phyloP scores from a whole-genome alignment of 2,329 filamentous ascomycete species.

The Aspergillus carbonarius region DNA sequence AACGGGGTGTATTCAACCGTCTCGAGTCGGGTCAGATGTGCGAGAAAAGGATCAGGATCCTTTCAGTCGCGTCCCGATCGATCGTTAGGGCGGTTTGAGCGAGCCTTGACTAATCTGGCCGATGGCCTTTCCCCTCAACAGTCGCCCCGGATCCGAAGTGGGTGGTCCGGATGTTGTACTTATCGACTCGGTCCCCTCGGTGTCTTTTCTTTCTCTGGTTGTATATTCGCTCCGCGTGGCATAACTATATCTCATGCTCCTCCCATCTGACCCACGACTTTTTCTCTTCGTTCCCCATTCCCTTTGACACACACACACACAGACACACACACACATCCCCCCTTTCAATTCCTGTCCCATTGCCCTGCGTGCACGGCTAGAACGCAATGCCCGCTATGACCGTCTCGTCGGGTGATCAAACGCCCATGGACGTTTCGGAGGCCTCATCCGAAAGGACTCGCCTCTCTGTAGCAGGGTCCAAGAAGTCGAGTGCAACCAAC shows the following conservation, averaged over 20 bases:
- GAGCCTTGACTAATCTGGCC: slow-evolving; percentile 2
- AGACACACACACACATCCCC: no score
- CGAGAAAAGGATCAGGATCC: slow-evolving; percentile 5
- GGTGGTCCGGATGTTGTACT: neutral
- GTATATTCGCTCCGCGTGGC: neutral
- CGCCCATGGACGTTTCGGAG: neutral
- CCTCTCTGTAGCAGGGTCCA: neutral
- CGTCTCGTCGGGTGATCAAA: neutral
- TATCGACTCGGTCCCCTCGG: neutral
- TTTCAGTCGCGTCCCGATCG: slow-evolving; percentile 3
- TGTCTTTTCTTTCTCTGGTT: neutral
- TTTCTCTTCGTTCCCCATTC: no score
- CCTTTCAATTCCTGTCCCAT: neutral
- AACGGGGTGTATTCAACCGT: neutral
- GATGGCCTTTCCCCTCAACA: neutral
- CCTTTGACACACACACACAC: no score
- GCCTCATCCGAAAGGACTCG: neutral
- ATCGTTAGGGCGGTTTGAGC: neutral
- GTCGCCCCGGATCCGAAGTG: slow-evolving; percentile 1
- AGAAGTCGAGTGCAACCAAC: neutral
- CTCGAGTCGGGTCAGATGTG: slow-evolving; percentile 1
- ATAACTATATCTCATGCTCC: neutral
- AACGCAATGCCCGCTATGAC: neutral
- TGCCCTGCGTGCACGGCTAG: neutral
- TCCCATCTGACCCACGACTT: neutral